Conservation (phyloP, 345 rosid genomes). For the Cardiospermum halicacabum region DNA sequence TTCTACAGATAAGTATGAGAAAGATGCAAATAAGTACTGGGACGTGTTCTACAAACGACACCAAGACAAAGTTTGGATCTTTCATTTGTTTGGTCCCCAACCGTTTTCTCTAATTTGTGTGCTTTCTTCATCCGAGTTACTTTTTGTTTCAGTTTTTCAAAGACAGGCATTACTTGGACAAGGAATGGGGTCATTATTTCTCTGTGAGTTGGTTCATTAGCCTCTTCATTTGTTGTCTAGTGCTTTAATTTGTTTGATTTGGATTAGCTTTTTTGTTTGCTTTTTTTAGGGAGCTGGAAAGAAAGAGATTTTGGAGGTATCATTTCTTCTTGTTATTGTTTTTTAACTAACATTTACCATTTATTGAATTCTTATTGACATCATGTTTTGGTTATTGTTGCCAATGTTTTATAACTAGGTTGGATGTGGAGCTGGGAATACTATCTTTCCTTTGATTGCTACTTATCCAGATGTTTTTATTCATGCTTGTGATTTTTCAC, state of each 20-base stretch:
- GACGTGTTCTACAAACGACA: conserved; percentile 82
- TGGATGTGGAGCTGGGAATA: conserved; percentile 96
- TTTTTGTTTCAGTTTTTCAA: conserved; percentile 65
- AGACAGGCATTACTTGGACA: conserved; percentile 91
- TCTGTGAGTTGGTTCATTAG: conserved; percentile 43
- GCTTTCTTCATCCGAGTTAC: neutral
- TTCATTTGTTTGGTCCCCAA: neutral
- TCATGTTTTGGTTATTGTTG: neutral
- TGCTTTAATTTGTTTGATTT: neutral
- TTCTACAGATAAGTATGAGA: conserved; percentile 70
- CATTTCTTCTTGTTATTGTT: conserved; percentile 5
- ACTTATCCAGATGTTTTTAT: conserved; percentile 70
- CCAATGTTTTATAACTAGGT: conserved; percentile 41
- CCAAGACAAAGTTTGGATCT: conserved; percentile 54
- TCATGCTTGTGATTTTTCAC: conserved; percentile 90
- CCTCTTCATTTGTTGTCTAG: neutral
- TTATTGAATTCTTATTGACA: neutral
- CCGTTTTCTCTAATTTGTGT: conserved; percentile 4
- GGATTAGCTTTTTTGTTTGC: neutral
- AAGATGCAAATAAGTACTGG: conserved; percentile 87
- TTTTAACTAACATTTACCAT: neutral
- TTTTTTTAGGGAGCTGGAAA: conserved; percentile 43
- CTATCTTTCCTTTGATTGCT: conserved; percentile 74
- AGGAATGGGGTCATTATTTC: conserved; percentile 86
- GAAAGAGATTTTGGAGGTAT: conserved; percentile 69